Conservation (phyloP, 2,329 filamentous ascomycete genomes). For the Hypoxylon rubiginosum region DNA sequence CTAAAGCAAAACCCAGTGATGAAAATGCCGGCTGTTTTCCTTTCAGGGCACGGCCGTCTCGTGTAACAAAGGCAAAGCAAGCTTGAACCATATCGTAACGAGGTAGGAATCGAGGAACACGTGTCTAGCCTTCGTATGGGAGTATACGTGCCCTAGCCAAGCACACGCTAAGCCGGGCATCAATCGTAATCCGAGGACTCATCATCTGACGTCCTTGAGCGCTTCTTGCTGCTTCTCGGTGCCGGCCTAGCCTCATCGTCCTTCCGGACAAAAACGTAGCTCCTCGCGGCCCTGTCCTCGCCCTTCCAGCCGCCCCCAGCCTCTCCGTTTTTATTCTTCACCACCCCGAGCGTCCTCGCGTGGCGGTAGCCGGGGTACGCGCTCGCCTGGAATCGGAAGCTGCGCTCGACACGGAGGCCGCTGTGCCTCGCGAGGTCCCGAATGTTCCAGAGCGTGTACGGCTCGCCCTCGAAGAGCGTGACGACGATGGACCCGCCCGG, state of each 20-base stretch:
- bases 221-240: slow-evolving; percentile 48
- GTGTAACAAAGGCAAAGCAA: not conserved
- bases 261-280: slow-evolving; percentile 73
- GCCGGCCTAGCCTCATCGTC: slow-evolving; percentile 54
- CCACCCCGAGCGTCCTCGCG: slow-evolving; percentile 77
- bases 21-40: not conserved
- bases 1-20: not conserved
- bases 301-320: slow-evolving; percentile 64
- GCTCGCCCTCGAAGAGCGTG: slow-evolving; percentile 92
- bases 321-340: slow-evolving; percentile 62
- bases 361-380: slow-evolving; percentile 82
- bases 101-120: not conserved
- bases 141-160: not conserved
- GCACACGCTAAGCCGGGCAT: not conserved
- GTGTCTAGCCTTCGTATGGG: not conserved
- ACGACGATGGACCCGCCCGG: slow-evolving; percentile 77
- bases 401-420: slow-evolving; percentile 77
- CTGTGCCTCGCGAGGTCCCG: slow-evolving; percentile 85
- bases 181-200: slow-evolving; percentile 47
- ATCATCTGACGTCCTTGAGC: slow-evolving; percentile 46
- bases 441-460: slow-evolving; percentile 96
- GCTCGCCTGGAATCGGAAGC: slow-evolving; percentile 75
- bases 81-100: not conserved
- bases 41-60: not conserved
- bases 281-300: slow-evolving; percentile 67